A percentile compares a stretch with the other conserved stretches of the same genome.
phyloP scores from a whole-genome alignment of 257 asterid species.

The Solanum lycopersicoides region DNA sequence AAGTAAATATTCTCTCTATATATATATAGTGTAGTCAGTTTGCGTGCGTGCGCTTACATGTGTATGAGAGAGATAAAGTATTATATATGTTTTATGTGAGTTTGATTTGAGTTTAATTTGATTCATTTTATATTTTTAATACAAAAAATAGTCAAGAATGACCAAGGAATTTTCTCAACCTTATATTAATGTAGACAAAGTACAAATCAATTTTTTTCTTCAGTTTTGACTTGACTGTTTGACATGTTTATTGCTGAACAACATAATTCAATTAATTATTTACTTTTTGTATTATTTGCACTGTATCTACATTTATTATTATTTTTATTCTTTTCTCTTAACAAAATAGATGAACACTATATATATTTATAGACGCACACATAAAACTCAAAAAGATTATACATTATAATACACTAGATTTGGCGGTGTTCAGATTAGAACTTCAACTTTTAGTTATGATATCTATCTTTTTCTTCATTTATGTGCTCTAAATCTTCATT shows the following conservation, averaged over 20 bases:
- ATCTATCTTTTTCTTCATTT: not conserved
- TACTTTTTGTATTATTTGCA: not conserved
- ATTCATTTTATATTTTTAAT: no score
- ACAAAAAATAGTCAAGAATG: not conserved
- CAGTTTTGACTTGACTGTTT: not conserved
- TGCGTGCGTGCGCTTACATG: no score
- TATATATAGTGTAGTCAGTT: no score
- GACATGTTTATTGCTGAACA: not conserved
- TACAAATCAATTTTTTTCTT: no score
- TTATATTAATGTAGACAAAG: not conserved
- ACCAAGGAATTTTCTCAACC: no score
- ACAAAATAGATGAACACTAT: not conserved
- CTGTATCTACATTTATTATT: no score
- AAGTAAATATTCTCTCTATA: no score
- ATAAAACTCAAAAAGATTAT: not conserved
- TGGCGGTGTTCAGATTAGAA: not conserved
- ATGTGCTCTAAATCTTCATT: not conserved
- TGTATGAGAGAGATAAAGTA: no score
- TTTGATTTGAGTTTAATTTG: no score
- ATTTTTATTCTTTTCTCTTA: not conserved
- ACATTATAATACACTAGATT: not conserved
- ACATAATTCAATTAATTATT: not conserved
- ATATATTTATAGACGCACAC: no score
- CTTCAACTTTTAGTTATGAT: not conserved
- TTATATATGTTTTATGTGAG: no score